These are phyloP conservation scores for Termitomyces sp. DNA, from an alignment of 768 basidiomycete species.

Conservation along the genomic window DNA sequence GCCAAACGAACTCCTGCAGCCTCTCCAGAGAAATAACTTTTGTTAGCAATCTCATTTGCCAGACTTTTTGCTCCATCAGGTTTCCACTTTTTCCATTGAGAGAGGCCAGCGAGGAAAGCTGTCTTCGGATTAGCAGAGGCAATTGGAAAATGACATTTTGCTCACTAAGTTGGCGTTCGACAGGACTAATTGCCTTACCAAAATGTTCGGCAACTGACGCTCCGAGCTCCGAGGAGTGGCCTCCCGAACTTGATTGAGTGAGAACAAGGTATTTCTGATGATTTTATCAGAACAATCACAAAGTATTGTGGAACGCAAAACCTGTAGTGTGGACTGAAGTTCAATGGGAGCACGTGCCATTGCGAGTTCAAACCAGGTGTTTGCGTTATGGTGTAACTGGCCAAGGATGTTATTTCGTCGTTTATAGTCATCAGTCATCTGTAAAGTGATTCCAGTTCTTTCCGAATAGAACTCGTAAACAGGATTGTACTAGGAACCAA, in stretches of 20 bases:
- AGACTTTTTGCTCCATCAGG: constrained; percentile 81
- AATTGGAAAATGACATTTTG: not conserved
- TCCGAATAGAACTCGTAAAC: constrained; percentile 80
- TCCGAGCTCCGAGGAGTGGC: constrained; percentile 83
- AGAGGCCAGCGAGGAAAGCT: constrained; percentile 55
- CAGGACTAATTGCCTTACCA: constrained; percentile 75
- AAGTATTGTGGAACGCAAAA: constrained; percentile 25
- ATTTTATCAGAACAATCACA: not conserved
- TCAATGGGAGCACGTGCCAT: constrained; percentile 89
- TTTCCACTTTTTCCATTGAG: constrained; percentile 67
- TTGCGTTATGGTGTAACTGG: constrained; percentile 70
- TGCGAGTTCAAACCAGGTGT: constrained; percentile 83
- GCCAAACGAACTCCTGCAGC: constrained; percentile 76
- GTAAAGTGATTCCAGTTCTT: constrained; percentile 66
- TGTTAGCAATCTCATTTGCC: constrained; percentile 83
- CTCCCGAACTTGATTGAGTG: constrained; percentile 63
- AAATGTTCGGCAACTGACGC: constrained; percentile 87
- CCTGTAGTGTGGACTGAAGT: constrained; percentile 89
- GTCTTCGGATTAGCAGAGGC: not conserved
- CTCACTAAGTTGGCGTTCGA: constrained; percentile 74
- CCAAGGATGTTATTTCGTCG: constrained; percentile 82
- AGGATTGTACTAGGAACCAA: constrained; percentile 74
- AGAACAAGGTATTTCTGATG: constrained; percentile 82
- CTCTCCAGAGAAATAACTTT: constrained; percentile 89
- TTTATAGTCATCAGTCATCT: constrained; percentile 83